Percentiles rank a stretch among this genome's conserved stretches.
Conservation (phyloP, 768 basidiomycete genomes). For the Leccinum broughii region DNA sequence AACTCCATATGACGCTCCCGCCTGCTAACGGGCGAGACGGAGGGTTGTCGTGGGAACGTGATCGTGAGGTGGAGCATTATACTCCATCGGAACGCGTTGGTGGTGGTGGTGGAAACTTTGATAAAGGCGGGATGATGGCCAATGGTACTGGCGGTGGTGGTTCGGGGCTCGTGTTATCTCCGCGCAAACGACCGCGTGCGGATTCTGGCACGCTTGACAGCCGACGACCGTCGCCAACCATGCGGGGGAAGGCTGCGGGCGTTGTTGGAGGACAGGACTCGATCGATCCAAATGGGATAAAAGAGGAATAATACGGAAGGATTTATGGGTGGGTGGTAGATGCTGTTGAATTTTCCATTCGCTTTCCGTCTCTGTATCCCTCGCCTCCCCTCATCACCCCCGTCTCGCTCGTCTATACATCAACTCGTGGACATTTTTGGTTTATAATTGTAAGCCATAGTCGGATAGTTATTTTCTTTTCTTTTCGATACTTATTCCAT, state of each 20-base stretch:
- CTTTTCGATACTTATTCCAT: background rate
- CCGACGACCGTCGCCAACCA: constrained; percentile 23
- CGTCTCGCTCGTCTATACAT: background rate
- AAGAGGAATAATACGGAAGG: constrained; percentile 27
- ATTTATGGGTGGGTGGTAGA: background rate
- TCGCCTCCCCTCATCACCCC: background rate
- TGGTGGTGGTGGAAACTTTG: constrained; percentile 10
- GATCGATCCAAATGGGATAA: constrained; percentile 21
- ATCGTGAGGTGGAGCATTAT: constrained; percentile 32
- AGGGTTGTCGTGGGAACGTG: constrained; percentile 33
- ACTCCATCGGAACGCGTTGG: constrained; percentile 30
- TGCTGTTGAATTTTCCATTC: background rate
- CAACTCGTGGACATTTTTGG: background rate
- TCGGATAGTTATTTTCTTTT: background rate
- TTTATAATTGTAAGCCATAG: background rate
- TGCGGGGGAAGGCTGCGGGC: constrained; percentile 11
- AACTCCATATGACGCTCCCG: constrained; percentile 32
- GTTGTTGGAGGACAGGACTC: constrained; percentile 14
- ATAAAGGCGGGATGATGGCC: background rate
- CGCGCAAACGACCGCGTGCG: constrained; percentile 32
- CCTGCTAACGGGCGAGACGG: constrained; percentile 26
- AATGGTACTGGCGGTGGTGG: constrained; percentile 7
- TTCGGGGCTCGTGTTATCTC: constrained; percentile 19
- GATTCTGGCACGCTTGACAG: constrained; percentile 20
- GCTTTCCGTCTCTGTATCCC: background rate